Percentiles rank a stretch among this genome's conserved stretches.
Evolutionary conservation across 768 basidiomycete species (phyloP).

Genomic region (Coprinopsis strossmayeri): DNA sequence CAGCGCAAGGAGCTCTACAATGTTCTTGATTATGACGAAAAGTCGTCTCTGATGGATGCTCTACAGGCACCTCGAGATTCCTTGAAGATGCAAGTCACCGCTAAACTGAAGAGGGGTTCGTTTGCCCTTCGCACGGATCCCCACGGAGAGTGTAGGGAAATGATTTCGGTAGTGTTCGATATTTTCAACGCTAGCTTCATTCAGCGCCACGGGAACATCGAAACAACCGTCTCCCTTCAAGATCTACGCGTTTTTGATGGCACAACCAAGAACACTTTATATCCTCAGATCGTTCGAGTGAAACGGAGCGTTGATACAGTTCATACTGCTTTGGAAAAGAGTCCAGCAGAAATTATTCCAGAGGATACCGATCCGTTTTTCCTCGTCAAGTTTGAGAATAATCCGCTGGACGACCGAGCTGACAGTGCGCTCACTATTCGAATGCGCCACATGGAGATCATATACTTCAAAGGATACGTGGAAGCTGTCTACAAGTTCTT

Average conservation of each 20-base stretch:
- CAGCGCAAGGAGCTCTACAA: slow-evolving; percentile 88
- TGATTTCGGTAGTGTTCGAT: slow-evolving; percentile 85
- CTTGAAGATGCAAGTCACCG: slow-evolving; percentile 65
- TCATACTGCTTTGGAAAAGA: slow-evolving; percentile 6
- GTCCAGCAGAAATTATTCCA: slow-evolving; percentile 9
- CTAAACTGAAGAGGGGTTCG: slow-evolving; percentile 82
- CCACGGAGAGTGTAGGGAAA: slow-evolving; percentile 53
- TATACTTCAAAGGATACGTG: slow-evolving; percentile 91
- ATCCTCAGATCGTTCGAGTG: slow-evolving; percentile 87
- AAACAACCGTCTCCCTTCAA: slow-evolving; percentile 77
- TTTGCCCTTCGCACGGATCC: slow-evolving; percentile 78
- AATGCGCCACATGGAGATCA: slow-evolving; percentile 94
- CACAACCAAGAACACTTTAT: slow-evolving; percentile 72
- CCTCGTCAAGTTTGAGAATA: slow-evolving; percentile 85
- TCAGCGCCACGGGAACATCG: slow-evolving; percentile 83
- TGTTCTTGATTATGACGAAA: slow-evolving; percentile 89
- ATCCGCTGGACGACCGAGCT: slow-evolving; percentile 85
- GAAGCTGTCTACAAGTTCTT: slow-evolving; percentile 91
- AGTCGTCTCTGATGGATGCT: slow-evolving; percentile 59
- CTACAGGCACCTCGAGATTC: slow-evolving; percentile 75
- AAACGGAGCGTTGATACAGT: slow-evolving; percentile 23
- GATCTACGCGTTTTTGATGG: slow-evolving; percentile 88
- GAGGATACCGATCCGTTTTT: slow-evolving; percentile 52
- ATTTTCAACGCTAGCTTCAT: slow-evolving; percentile 77
- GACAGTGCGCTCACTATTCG: slow-evolving; percentile 85